phyloP scores from a whole-genome alignment of 148 eudicot genomes.

The Hydrangea macrophylla region DNA sequence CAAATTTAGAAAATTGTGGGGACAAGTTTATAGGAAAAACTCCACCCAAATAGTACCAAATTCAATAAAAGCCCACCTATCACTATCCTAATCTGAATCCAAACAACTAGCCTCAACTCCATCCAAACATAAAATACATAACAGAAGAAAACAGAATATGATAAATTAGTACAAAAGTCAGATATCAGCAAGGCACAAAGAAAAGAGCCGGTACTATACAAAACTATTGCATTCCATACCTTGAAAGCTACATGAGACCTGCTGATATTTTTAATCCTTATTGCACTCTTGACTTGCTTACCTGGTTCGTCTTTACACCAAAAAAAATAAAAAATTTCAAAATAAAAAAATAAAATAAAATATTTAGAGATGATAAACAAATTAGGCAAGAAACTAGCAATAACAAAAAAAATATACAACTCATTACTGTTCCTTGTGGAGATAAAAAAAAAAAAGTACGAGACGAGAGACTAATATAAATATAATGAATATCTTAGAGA shows the following conservation, averaged over 20 bases:
- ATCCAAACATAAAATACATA: not conserved
- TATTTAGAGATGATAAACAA: not conserved
- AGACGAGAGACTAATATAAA: too few relatives aligned
- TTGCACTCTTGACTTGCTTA: conserved; percentile 55
- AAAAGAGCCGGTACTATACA: not conserved
- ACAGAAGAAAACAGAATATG: not conserved
- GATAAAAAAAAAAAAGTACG: too few relatives aligned
- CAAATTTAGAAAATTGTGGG: not conserved
- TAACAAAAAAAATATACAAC: not conserved
- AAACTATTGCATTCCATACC: conserved; percentile 25
- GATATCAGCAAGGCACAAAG: not conserved
- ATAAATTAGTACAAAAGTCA: not conserved
- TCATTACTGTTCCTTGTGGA: not conserved
- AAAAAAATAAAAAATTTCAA: too few relatives aligned
- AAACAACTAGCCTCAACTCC: not conserved
- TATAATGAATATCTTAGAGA: not conserved
- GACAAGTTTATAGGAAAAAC: too few relatives aligned
- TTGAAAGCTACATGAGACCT: conserved; percentile 58
- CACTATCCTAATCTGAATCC: not conserved
- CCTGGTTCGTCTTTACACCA: conserved; percentile 49
- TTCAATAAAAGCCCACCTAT: not conserved
- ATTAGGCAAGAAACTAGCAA: not conserved
- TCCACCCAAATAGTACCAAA: not conserved
- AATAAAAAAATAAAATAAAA: not conserved
- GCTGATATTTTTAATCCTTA: conserved; percentile 48